A percentile compares a stretch with the other conserved stretches of the same genome.
Conservation (phyloP, 2,329 filamentous ascomycete genomes). For the Talaromyces sp. region DNA sequence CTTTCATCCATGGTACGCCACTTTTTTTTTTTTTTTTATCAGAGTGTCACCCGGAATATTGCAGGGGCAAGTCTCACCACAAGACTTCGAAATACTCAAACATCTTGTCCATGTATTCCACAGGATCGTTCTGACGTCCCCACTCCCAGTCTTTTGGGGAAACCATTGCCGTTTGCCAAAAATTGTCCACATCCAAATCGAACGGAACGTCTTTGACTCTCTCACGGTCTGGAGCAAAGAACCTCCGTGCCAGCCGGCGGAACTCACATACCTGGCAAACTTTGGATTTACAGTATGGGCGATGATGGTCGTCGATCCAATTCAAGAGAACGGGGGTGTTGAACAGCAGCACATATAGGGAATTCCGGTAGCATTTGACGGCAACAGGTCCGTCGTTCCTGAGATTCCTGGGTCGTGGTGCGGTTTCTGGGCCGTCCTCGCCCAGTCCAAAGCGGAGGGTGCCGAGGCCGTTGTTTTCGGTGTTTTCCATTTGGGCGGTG, state of each 20-base stretch:
- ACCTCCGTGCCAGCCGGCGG: background rate
- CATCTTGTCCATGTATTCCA: slow-evolving; percentile 15
- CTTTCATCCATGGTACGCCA: background rate
- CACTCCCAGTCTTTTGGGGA: background rate
- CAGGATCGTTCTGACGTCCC: slow-evolving; percentile 14
- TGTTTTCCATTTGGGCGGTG: background rate
- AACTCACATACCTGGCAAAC: slow-evolving; percentile 15
- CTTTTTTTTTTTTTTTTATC: background rate
- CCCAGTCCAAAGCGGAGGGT: no score
- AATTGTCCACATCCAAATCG: background rate
- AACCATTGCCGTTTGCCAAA: background rate
- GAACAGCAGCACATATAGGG: slow-evolving; percentile 19
- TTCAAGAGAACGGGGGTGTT: slow-evolving; percentile 21
- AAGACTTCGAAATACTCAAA: background rate
- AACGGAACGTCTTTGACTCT: background rate
- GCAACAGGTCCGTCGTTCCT: background rate
- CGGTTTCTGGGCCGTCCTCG: background rate
- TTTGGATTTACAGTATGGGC: background rate
- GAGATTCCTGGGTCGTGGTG: background rate
- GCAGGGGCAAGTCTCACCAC: background rate
- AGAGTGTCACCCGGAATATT: no score
- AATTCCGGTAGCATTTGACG: slow-evolving; percentile 25
- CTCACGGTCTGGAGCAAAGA: background rate
- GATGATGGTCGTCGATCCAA: slow-evolving; percentile 12
- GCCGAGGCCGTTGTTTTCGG: background rate